phyloP scores from a whole-genome alignment of 2,329 filamentous ascomycete genomes.

The Claviceps purpurea region DNA sequence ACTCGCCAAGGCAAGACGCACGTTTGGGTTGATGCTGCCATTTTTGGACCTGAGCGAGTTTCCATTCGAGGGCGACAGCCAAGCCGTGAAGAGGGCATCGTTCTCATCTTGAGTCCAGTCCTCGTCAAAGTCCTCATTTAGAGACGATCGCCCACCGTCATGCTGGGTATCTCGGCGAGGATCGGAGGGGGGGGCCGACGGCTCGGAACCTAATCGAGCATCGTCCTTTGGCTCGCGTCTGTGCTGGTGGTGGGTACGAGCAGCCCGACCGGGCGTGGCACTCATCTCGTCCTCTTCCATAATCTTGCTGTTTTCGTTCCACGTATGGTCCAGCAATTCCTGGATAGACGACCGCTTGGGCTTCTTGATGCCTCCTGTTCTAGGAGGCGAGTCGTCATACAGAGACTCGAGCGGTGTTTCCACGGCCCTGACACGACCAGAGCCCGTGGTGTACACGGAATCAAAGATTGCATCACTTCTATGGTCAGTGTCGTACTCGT shows the following conservation, averaged over 20 bases:
- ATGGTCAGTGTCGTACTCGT: slow-evolving; percentile 67
- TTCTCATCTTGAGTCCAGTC: slow-evolving; percentile 46
- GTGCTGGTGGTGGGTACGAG: slow-evolving; percentile 10
- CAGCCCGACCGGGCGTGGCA: slow-evolving; percentile 34
- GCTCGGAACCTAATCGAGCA: background rate
- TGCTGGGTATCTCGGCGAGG: slow-evolving; percentile 6
- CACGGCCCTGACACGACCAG: slow-evolving; percentile 49
- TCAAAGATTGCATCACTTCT: slow-evolving; percentile 68
- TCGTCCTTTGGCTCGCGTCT: slow-evolving; percentile 2
- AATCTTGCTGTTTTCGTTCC: slow-evolving; percentile 43
- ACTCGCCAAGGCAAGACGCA: slow-evolving; percentile 39
- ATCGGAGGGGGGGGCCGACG: background rate
- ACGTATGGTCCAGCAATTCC: slow-evolving; percentile 41
- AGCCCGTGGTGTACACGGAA: slow-evolving; percentile 59
- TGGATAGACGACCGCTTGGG: slow-evolving; percentile 45
- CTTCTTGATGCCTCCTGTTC: slow-evolving; percentile 38
- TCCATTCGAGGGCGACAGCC: slow-evolving; percentile 41
- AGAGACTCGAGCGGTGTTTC: slow-evolving; percentile 66
- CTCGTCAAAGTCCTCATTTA: slow-evolving; percentile 50
- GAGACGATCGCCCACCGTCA: slow-evolving; percentile 37
- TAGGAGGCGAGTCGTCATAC: slow-evolving; percentile 65
- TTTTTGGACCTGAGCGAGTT: slow-evolving; percentile 39
- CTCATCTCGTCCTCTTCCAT: slow-evolving; percentile 49
- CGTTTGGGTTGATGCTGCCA: slow-evolving; percentile 34
- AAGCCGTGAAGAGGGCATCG: slow-evolving; percentile 37